Percentiles rank a stretch among this genome's conserved stretches.
These are phyloP conservation scores for Cicer chorassanicum DNA, from an alignment of 306 rosid genomes.

Conservation along the genomic window DNA sequence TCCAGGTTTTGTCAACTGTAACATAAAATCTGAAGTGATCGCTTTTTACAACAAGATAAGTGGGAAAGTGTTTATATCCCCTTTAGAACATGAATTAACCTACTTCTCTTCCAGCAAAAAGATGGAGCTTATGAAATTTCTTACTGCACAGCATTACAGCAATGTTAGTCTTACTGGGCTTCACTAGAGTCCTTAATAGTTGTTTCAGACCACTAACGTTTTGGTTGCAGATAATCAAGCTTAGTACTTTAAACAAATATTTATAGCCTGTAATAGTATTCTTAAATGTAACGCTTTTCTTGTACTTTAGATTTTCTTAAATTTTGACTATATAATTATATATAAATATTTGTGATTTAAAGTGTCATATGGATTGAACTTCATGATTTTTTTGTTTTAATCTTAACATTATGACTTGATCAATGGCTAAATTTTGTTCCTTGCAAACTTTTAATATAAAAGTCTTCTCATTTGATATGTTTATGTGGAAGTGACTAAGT, in stretches of 20 bases:
- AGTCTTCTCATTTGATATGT: too few species aligned
- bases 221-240: neutral
- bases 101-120: neutral
- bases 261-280: neutral
- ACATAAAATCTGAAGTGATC: constrained; percentile 8
- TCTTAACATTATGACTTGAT: too few species aligned
- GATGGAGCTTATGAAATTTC: neutral
- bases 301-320: neutral
- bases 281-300: neutral
- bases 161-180: neutral
- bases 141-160: constrained; percentile 33
- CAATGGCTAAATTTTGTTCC: too few species aligned
- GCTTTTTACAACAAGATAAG: neutral
- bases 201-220: constrained; percentile 9
- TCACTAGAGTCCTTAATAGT: neutral
- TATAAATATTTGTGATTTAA: too few species aligned
- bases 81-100: neutral
- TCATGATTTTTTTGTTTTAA: too few species aligned
- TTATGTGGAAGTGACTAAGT: too few species aligned
- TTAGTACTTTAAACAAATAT: neutral
- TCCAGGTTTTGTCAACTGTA: neutral
- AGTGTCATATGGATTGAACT: too few species aligned
- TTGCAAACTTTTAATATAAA: too few species aligned
- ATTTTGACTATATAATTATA: too few species aligned
- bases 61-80: constrained; percentile 5